Evolutionary conservation across 2,329 filamentous ascomycete genomes (phyloP), one percentile per base, ranked within the genome.

Genomic region (Hypoxylon sp.): DNA sequence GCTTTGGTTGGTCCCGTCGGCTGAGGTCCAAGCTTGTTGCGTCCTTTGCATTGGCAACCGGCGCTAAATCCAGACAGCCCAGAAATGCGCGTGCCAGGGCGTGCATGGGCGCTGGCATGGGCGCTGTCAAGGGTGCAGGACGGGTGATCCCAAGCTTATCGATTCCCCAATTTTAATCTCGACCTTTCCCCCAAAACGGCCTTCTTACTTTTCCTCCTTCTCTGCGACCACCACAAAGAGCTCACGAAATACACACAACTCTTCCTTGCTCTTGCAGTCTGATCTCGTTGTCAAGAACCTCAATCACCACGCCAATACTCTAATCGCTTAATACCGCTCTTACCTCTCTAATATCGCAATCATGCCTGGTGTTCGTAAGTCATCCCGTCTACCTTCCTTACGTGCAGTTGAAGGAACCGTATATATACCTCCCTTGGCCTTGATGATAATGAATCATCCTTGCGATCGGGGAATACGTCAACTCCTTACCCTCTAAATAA

Each of bases 331-430:
- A 62, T 44, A 44, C 11, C 54, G 32, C 3, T 15, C 10, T 10
- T 50, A 21, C 52, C 44, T 39, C 31, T 57, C 62, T 61, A 70
- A 69, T 62, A 71, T 74, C 75, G 75, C 71, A 78, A 85, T 70
- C 51, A 87, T 87, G 85, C 81, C 82, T 78, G 85, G 84, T 72
- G 81, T 87, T 77, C 84, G 85, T 87, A 79, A 80, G 84, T 85
- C 52, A 31, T 59, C 61, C 67, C 46, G 37, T 59, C 67, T 62
- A 32, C 61, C 52, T 52, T 44, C 6, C 39, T 44, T n/a, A 17
- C 39, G 13, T 57, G 57, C 53, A 51, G 21, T 27, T 32, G 37
- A 47, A 47, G 21, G 47, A 44, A 27, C 24, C 6, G 19, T n/a
- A 44, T 44, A n/a, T 31, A 29, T 19, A 32, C n/a, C n/a, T n/a